Evolutionary conservation across 305 asterid genomes (phyloP).

Genomic region (Solanum chacoense): DNA sequence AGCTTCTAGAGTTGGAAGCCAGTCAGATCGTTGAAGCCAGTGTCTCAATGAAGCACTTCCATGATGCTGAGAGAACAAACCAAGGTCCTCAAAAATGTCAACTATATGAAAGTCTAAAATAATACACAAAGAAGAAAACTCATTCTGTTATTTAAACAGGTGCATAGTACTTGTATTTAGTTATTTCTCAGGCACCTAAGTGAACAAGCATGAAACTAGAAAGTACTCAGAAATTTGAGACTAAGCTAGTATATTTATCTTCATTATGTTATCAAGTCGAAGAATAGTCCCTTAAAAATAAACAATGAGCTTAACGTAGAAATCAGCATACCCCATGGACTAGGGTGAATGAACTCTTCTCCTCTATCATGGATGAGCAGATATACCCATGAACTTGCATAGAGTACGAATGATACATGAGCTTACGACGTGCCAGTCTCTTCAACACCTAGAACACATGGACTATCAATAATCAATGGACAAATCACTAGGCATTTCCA

Average conservation of each 20-base stretch:
- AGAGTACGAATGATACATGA: conserved; percentile 81
- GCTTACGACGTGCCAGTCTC: conserved; percentile 55
- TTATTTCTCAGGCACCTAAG: not conserved
- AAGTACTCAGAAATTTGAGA: not conserved
- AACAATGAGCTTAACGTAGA: not conserved
- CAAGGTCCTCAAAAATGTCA: conserved; percentile 1
- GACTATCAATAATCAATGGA: not conserved
- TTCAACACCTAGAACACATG: conserved; percentile 53
- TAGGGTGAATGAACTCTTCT: conserved; percentile 54
- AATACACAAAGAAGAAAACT: not conserved
- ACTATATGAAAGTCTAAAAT: not conserved
- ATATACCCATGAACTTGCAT: conserved; percentile 95
- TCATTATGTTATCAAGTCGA: not conserved
- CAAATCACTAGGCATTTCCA: not conserved
- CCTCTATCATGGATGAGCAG: conserved; percentile 49
- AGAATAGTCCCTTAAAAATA: not conserved
- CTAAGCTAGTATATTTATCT: not conserved
- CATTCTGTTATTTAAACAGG: not conserved
- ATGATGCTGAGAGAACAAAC: conserved; percentile 48
- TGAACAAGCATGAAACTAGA: not conserved
- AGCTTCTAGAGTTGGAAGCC: conserved; percentile 95
- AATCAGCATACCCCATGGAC: conserved; percentile 73
- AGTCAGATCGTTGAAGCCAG: conserved; percentile 91
- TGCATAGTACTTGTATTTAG: not conserved
- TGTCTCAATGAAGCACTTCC: conserved; percentile 90